Evolutionary conservation across 305 asterid species (phyloP), one percentile per base, ranked within the genome.

Genomic region (Fraxinus sp.): DNA sequence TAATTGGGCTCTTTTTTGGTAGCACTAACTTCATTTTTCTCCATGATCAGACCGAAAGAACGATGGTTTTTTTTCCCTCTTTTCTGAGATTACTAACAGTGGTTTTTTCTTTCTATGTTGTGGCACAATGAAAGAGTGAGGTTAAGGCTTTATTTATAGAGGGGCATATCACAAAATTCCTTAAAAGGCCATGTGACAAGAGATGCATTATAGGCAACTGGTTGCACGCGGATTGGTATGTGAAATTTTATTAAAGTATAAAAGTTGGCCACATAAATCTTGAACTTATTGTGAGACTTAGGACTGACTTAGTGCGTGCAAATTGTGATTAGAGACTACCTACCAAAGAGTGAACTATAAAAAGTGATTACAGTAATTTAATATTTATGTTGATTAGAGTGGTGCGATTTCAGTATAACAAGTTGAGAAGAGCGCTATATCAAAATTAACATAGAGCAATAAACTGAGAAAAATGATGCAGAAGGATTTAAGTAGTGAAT

Each of bases 1-100:
- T 92, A 91, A 3, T 92, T 90, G 68, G 82, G 81, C 77, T 84
- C 82, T 11, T 77, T 74, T 39, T 87, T 78, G 10, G 39, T 28
- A 18, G 37, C 83, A 14, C 35, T 80, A 71, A 59, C 79, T 20
- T 85, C 83, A 73, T 84, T 84, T 46, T 71, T 71, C 36, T 81
- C 80, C 83, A 78, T 74, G 64, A 28, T 41, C 64, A 62, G 33
- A 62, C 11, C 32, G 24, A 10, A 62, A 24, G 30, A 59, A 18
- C 28, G n/a, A 18, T 20, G 3, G 22, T 5, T 55, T 55, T n/a
- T 18, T 7, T n/a, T 5, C 1, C 24, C 11, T 57, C 28, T 20
- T 59, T n/a, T 59, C 70, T 59, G 30, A 59, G 70, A 57, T 5
- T 7, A n/a, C 68, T 6, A 57, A 57, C 9, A 1, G 8, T 7